Evolutionary conservation across 2,329 filamentous ascomycete species (phyloP).

Genomic region (Penicillium sp.): DNA sequence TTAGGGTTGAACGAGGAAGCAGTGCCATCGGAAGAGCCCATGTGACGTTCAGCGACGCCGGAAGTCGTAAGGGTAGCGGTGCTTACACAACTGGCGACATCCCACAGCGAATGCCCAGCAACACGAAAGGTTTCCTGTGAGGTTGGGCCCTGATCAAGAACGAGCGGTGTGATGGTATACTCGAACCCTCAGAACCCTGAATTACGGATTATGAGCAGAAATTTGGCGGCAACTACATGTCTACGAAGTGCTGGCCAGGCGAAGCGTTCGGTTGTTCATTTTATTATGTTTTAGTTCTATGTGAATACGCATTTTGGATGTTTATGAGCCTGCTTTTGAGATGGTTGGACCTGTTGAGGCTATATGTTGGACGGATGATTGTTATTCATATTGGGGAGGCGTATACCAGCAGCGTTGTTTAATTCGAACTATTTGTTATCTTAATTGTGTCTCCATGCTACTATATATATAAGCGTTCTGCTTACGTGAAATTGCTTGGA

Average conservation of each 20-base stretch:
- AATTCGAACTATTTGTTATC: background rate
- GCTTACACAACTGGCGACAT: conserved; percentile 54
- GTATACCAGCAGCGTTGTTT: conserved; percentile 12
- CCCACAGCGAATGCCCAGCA: conserved; percentile 70
- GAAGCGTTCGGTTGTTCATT: conserved; percentile 14
- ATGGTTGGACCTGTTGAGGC: conserved; percentile 12
- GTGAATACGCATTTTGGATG: conserved; percentile 24
- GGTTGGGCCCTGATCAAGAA: conserved; percentile 24
- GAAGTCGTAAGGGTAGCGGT: conserved; percentile 46
- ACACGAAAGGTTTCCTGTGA: conserved; percentile 79
- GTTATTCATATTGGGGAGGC: conserved; percentile 10
- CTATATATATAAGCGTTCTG: background rate
- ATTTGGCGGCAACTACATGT: conserved; percentile 22
- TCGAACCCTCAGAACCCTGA: conserved; percentile 22
- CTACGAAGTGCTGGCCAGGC: conserved; percentile 13
- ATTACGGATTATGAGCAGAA: conserved; percentile 25
- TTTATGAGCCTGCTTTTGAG: conserved; percentile 16
- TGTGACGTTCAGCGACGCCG: conserved; percentile 45
- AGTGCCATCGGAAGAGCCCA: conserved; percentile 37
- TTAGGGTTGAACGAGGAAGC: conserved; percentile 66
- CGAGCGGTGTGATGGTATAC: conserved; percentile 9
- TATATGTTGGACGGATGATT: conserved; percentile 8
- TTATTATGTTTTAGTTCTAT: conserved; percentile 20
- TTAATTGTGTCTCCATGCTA: conserved; percentile 1
- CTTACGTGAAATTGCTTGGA: background rate